Percentiles rank a stretch among this genome's conserved stretches.
Evolutionary conservation across 768 basidiomycete species (phyloP).

Genomic region (Daedaleopsis sinensis): DNA sequence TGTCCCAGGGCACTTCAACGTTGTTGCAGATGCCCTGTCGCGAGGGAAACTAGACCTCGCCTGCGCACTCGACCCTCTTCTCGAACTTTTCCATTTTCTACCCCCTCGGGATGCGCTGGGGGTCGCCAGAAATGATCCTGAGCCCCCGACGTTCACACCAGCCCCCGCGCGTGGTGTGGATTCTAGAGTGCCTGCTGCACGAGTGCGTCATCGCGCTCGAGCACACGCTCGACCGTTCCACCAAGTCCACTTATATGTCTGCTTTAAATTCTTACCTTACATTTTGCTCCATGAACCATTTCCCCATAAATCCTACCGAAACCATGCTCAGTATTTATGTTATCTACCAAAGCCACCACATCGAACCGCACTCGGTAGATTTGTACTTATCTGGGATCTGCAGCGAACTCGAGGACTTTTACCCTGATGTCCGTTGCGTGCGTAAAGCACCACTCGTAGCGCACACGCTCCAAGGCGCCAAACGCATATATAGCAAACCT

Average conservation of each 20-base stretch:
- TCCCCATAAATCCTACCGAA: slow-evolving; percentile 39
- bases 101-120: slow-evolving; percentile 30
- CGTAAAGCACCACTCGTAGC: slow-evolving; percentile 30
- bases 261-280: slow-evolving; percentile 41
- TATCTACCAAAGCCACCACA: slow-evolving; percentile 39
- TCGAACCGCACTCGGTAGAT: slow-evolving; percentile 38
- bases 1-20: slow-evolving; percentile 27
- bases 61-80: background rate
- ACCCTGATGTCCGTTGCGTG: slow-evolving; percentile 30
- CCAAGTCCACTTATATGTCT: slow-evolving; percentile 32
- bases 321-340: slow-evolving; percentile 41
- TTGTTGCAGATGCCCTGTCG: slow-evolving; percentile 28
- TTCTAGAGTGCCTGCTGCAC: slow-evolving; percentile 34
- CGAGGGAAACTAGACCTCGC: slow-evolving; percentile 3
- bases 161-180: slow-evolving; percentile 39
- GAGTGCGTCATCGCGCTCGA: slow-evolving; percentile 39
- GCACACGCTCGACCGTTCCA: slow-evolving; percentile 30
- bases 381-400: slow-evolving; percentile 44
- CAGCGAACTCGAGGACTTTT: slow-evolving; percentile 35
- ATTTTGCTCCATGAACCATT: slow-evolving; percentile 35
- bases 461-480: slow-evolving; percentile 36
- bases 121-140: slow-evolving; percentile 24
- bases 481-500: slow-evolving; percentile 20
- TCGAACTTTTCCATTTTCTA: slow-evolving; percentile 4
- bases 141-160: slow-evolving; percentile 29